Evolutionary conservation across 768 basidiomycete genomes (phyloP), one percentile per base, ranked within the genome.

Genomic region (Baorangia bicolor): DNA sequence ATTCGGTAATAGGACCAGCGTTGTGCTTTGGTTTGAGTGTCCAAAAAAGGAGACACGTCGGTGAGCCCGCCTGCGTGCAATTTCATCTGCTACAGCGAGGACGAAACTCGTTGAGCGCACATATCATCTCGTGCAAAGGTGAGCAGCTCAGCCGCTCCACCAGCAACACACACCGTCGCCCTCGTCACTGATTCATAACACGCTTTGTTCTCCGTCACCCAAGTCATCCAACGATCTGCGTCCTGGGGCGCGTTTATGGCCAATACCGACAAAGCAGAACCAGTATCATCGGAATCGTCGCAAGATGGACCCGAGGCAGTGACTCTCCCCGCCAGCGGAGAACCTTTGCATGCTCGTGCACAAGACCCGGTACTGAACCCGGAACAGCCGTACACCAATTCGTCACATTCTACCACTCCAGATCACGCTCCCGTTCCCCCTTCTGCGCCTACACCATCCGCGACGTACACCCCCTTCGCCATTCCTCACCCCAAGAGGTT

Each of bases 191-290:
- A n/a, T n/a, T n/a, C n/a, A n/a, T n/a, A n/a, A 53, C 64, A 61
- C 49, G 52, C 28, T 49, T 50, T 46, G 42, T 43, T 59, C 40
- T 54, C 49, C 61, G 57, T 43, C 23, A n/a, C n/a, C n/a, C 56
- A 58, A 58, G 42, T 46, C 66, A 1, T 2, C 12, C 35, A 45
- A 23, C 56, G 54, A 57, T 58, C 51, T 74, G 84, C 85, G 86
- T 87, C 85, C 72, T 59, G 73, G 41, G 81, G 86, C 87, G 87
- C 86, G 88, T 88, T 77, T 84, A 90, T 90, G 88, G 88, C 87
- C 71, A 77, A 82, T 78, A 79, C 73, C 74, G 84, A 82, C 71
- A 74, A 74, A 66, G 69, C 75, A 73, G 64, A 71, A 59, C 72
- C 72, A 69, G 73, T 72, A 74, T 71, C 73, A 72, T 67, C 76